Base-by-base conservation (phyloP, 768 basidiomycete genomes). In the Trametes sanguinea region DNA sequence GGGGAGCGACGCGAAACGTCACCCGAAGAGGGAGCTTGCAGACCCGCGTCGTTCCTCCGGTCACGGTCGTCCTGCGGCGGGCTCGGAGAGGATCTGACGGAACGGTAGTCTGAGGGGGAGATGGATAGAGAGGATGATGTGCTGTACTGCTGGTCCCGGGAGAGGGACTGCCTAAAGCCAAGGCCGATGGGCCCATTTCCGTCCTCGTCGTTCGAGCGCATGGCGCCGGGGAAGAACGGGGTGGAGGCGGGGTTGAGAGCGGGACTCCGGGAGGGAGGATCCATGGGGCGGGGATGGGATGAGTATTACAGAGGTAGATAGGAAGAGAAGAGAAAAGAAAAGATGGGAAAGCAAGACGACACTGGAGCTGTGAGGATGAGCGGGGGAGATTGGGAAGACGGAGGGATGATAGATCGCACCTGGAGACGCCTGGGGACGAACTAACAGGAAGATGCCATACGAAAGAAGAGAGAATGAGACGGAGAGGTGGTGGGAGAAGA, bases 241-340 rank as follows among this genome's bases (percentile, higher is more conserved):
- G 86, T 86, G 61, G 90, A 93, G 64, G 89, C 81, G 65, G 91
- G 90, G 75, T 92, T 92, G 68, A 92, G 78, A 62, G 88, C 81
- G 69, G 84, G 87, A 69, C 85, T 89, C 81, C 85, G 86, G 64
- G 88, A 86, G 87, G 91, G 89, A 72, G 75, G 77, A 71, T 71
- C 70, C 71, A 72, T 72, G 60, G 46, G 56, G 55, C 42, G 50
- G 0, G 35, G 51, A 47, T 50, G 54, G 57, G 35, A 30, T 57
- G 50, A 54, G 63, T 39, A 57, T 60, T 64, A 64, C 54, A 60
- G 54, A 51, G 33, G 45, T 10, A n/a, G 47, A 22, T 37, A 37
- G 35, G 22, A 37, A 11, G 6, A 37, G 35, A 37, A 11, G 11
- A 37, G 35, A 37, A 11, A 51, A 11, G 65, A 64, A 76, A 74